Conservation (phyloP, 768 basidiomycete genomes). For the Tephrocybe sp. region DNA sequence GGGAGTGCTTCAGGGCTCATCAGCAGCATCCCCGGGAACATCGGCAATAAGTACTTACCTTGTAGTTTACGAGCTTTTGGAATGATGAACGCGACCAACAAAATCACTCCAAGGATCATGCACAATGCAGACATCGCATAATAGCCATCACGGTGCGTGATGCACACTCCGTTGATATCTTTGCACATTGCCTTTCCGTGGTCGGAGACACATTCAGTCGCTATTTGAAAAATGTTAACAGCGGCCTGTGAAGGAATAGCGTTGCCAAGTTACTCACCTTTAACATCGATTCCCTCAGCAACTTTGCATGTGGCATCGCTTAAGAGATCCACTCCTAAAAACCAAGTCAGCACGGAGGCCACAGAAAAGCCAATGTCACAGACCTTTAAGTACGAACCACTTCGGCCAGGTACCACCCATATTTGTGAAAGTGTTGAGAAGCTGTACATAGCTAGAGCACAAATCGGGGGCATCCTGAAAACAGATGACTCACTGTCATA, state of each 20-base stretch:
- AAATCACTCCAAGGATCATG: slow-evolving; percentile 68
- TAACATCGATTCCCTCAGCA: slow-evolving; percentile 52
- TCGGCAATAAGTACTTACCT: slow-evolving; percentile 49
- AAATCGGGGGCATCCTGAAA: not conserved
- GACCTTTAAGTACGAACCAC: slow-evolving; percentile 92
- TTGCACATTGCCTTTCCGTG: slow-evolving; percentile 81
- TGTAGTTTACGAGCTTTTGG: slow-evolving; percentile 87
- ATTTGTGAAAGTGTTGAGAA: slow-evolving; percentile 94
- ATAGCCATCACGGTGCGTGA: slow-evolving; percentile 89
- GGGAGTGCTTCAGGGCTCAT: slow-evolving; percentile 53
- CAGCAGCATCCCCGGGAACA: not conserved
- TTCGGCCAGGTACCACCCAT: slow-evolving; percentile 98
- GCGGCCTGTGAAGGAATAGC: not conserved
- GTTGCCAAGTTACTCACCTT: slow-evolving; percentile 41
- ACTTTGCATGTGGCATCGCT: slow-evolving; percentile 83
- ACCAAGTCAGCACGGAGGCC: slow-evolving; percentile 12
- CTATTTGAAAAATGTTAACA: slow-evolving; percentile 36
- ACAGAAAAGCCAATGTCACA: not conserved
- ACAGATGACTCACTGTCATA: slow-evolving; percentile 80
- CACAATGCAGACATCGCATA: slow-evolving; percentile 84
- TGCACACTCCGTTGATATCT: slow-evolving; percentile 75
- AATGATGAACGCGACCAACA: slow-evolving; percentile 75
- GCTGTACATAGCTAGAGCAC: slow-evolving; percentile 38
- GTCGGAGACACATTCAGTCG: slow-evolving; percentile 89
- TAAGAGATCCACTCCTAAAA: slow-evolving; percentile 81